These are phyloP conservation scores for Xylaria multiplex DNA, from an alignment of 2,329 filamentous ascomycete species.

Conservation along the genomic window DNA sequence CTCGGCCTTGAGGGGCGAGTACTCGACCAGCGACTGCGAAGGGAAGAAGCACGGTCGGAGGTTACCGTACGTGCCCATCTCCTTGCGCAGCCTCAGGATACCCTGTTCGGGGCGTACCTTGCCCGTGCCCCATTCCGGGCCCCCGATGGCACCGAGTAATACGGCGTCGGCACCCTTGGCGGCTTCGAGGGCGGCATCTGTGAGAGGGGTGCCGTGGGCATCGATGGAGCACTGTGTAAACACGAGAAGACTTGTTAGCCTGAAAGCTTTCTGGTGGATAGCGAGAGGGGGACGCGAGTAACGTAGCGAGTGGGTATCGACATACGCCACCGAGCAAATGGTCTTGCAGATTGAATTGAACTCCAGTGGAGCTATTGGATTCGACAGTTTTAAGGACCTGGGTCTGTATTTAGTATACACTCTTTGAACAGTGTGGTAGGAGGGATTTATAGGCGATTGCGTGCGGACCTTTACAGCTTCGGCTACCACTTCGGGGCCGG, in stretches of 20 bases:
- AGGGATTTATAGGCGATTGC: not conserved
- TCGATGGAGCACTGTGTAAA: constrained; percentile 82
- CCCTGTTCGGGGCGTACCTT: constrained; percentile 91
- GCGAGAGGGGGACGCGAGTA: not conserved
- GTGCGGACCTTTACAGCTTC: constrained; percentile 81
- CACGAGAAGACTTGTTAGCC: constrained; percentile 12
- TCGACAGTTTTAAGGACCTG: constrained; percentile 84
- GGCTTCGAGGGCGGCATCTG: constrained; percentile 81
- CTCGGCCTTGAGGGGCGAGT: constrained; percentile 85
- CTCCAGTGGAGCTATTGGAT: constrained; percentile 72
- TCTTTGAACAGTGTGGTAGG: not conserved
- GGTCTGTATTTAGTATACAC: not conserved
- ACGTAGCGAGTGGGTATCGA: not conserved
- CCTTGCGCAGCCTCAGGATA: constrained; percentile 88
- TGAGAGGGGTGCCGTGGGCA: constrained; percentile 79
- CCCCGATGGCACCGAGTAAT: constrained; percentile 91
- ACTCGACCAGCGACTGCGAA: constrained; percentile 82
- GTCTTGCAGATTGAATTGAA: constrained; percentile 87
- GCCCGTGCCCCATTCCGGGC: constrained; percentile 95
- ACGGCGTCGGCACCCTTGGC: constrained; percentile 89
- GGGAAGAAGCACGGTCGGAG: constrained; percentile 96
- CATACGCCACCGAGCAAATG: constrained; percentile 84
- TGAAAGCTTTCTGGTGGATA: not conserved
- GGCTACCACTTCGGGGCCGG: constrained; percentile 84
- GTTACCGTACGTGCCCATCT: constrained; percentile 94